These are phyloP conservation scores for Kodamaea fungicola DNA, from an alignment of 1,139 yeast species.

Conservation along the genomic window DNA sequence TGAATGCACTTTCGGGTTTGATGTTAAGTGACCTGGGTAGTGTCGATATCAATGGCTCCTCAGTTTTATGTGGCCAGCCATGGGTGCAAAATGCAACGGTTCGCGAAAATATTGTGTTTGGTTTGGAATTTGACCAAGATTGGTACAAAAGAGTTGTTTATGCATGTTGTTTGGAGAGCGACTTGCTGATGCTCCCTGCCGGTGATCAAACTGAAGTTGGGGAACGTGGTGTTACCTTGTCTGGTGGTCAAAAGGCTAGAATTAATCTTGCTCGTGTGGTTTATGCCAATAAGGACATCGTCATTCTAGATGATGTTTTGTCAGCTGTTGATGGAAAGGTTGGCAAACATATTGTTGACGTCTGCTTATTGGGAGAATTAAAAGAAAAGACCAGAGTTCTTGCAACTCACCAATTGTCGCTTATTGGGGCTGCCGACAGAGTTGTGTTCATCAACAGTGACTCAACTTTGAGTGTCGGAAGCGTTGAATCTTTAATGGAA, in stretches of 20 bases:
- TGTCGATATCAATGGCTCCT: slow-evolving; percentile 37
- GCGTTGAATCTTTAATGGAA: slow-evolving; percentile 8
- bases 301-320: slow-evolving; percentile 17
- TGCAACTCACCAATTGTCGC: slow-evolving; percentile 19
- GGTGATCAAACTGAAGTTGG: slow-evolving; percentile 19
- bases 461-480: slow-evolving; percentile 13
- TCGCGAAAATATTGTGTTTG: slow-evolving; percentile 63
- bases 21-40: slow-evolving; percentile 45
- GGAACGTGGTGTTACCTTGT: slow-evolving; percentile 18
- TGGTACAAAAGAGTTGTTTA: slow-evolving; percentile 53
- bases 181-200: slow-evolving; percentile 13
- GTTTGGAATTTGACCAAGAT: slow-evolving; percentile 49
- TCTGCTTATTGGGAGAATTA: slow-evolving; percentile 13
- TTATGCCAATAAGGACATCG: slow-evolving; percentile 12
- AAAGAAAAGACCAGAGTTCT: slow-evolving; percentile 14
- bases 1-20: slow-evolving; percentile 44
- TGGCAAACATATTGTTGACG: slow-evolving; percentile 16
- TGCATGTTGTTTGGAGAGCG: slow-evolving; percentile 59
- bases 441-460: slow-evolving; percentile 15
- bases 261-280: slow-evolving; percentile 18
- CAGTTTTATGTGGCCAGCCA: slow-evolving; percentile 49
- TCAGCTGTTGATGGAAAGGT: slow-evolving; percentile 18
- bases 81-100: slow-evolving; percentile 44
- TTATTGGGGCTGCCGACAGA: slow-evolving; percentile 15
- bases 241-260: slow-evolving; percentile 21